Percentiles rank a stretch among this genome's conserved stretches.
These are phyloP conservation scores for Cryptococcus hybrid DNA, from an alignment of 1,284 basidiomycete species.

Conservation along the genomic window DNA sequence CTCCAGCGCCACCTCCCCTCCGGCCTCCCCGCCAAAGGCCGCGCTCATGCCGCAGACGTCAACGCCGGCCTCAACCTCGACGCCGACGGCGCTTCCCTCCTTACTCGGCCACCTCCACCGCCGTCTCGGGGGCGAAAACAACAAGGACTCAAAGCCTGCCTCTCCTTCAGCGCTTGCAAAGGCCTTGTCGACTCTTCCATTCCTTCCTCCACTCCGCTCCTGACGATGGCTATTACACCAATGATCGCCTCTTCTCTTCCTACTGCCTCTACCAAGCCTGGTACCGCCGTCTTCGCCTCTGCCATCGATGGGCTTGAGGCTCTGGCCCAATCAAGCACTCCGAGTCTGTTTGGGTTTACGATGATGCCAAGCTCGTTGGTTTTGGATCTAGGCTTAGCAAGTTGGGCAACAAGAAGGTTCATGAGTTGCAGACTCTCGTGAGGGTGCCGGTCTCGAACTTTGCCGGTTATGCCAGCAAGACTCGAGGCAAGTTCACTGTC, in stretches of 20 bases:
- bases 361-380: constrained; percentile 45
- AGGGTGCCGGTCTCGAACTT: constrained; percentile 53
- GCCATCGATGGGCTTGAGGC: constrained; percentile 45
- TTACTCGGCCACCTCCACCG: constrained; percentile 38
- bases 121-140: constrained; percentile 35
- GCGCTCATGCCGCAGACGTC: constrained; percentile 18
- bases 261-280: constrained; percentile 38
- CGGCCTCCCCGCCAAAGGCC: constrained; percentile 16
- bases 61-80: constrained; percentile 29
- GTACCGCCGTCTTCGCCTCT: constrained; percentile 39
- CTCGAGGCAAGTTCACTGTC: constrained; percentile 54
- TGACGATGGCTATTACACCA: constrained; percentile 33
- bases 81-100: constrained; percentile 29
- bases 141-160: constrained; percentile 10
- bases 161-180: constrained; percentile 24
- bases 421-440: constrained; percentile 72
- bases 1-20: constrained; percentile 25
- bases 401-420: constrained; percentile 52
- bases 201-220: constrained; percentile 15
- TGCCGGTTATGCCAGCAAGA: constrained; percentile 63
- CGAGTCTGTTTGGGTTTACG: constrained; percentile 47
- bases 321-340: constrained; percentile 42
- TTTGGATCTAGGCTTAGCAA: constrained; percentile 32
- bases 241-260: constrained; percentile 35
- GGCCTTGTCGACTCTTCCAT: constrained; percentile 25